These are phyloP conservation scores for Penicillium bovifimosum DNA, from an alignment of 495 filamentous ascomycete species.

Conservation along the genomic window DNA sequence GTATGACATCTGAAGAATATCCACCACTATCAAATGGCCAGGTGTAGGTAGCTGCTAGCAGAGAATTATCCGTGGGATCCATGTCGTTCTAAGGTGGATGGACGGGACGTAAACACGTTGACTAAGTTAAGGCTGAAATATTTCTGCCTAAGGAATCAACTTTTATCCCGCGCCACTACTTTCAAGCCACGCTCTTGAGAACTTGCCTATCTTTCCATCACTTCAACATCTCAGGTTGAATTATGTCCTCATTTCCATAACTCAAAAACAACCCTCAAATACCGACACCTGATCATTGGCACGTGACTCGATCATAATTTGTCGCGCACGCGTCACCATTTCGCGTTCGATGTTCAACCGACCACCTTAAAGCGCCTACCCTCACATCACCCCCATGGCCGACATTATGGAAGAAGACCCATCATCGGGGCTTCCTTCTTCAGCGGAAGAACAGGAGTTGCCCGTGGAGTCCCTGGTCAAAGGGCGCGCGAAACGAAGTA, in stretches of 20 bases:
- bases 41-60: not conserved
- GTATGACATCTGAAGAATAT: not conserved
- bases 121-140: not conserved
- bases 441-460: conserved; percentile 35
- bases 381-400: conserved; percentile 10
- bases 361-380: not conserved
- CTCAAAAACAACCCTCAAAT: no score
- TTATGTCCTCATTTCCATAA: no score
- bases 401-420: conserved; percentile 30
- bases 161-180: conserved; percentile 1
- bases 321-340: not conserved
- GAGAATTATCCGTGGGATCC: not conserved
- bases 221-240: not conserved
- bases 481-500: conserved; percentile 73
- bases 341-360: conserved; percentile 10
- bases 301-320: not conserved
- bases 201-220: not conserved
- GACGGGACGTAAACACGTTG: conserved; percentile 1
- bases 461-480: conserved; percentile 69
- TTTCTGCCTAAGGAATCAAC: not conserved
- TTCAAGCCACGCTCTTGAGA: conserved; percentile 2
- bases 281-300: not conserved
- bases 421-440: conserved; percentile 25
- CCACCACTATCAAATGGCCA: not conserved
- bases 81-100: not conserved